Evolutionary conservation across 176 grass and related monocot genomes (phyloP).

Genomic region (Rhynchospora tenuis): DNA sequence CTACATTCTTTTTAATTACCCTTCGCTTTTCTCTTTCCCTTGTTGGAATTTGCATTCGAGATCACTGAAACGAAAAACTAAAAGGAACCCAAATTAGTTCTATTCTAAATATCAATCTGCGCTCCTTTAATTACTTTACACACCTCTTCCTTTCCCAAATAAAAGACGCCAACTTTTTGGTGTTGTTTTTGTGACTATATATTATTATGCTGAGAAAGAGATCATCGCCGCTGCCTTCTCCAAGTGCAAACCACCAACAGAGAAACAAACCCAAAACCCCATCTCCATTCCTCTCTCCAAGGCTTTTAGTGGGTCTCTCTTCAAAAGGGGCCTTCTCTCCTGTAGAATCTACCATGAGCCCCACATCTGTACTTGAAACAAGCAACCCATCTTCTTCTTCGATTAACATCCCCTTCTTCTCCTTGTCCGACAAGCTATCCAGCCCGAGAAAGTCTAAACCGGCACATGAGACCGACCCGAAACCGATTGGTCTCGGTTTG

Average conservation of each 20-base stretch:
- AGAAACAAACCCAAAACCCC: slow-evolving; percentile 7
- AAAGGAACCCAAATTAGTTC: neutral
- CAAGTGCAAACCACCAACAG: slow-evolving; percentile 7
- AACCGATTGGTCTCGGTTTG: neutral
- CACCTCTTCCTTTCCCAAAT: slow-evolving; percentile 2
- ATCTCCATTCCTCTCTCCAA: slow-evolving; percentile 6
- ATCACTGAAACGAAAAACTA: neutral
- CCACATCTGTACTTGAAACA: slow-evolving; percentile 3
- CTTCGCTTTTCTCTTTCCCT: slow-evolving; percentile 1
- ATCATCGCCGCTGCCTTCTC: slow-evolving; percentile 11
- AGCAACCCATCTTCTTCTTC: slow-evolving; percentile 1
- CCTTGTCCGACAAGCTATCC: neutral
- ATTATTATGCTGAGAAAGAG: slow-evolving; percentile 15
- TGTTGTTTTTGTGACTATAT: neutral
- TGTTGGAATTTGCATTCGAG: neutral
- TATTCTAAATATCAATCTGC: neutral
- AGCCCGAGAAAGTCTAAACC: neutral
- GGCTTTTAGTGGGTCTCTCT: slow-evolving; percentile 9
- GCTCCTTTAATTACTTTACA: neutral
- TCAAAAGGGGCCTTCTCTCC: neutral
- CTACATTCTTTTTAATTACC: neutral
- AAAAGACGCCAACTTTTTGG: slow-evolving; percentile 14
- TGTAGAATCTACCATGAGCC: slow-evolving; percentile 3
- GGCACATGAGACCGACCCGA: neutral
- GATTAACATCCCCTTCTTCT: neutral